Conservation (phyloP, 1,284 basidiomycete species). For the Leccinum ponderosum region DNA sequence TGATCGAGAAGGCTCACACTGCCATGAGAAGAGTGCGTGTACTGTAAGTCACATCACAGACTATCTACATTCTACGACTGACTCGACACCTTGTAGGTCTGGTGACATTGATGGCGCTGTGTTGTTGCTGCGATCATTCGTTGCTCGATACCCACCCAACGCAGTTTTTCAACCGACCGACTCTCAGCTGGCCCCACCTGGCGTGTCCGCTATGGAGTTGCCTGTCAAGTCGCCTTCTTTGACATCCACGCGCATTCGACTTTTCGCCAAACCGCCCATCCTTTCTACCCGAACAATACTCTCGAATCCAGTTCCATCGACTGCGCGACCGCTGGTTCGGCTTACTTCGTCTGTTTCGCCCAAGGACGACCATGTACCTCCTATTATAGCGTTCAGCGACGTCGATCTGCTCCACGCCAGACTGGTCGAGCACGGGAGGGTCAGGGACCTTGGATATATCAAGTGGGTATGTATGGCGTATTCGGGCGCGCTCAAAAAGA, state of each 20-base stretch:
- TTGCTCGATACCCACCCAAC: slow-evolving; percentile 56
- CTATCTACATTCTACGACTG: slow-evolving; percentile 2
- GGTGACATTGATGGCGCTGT: slow-evolving; percentile 54
- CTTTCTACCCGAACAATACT: slow-evolving; percentile 59
- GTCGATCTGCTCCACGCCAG: slow-evolving; percentile 67
- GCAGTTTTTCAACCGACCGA: slow-evolving; percentile 26
- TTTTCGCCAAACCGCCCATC: slow-evolving; percentile 41
- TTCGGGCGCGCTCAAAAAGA: slow-evolving; percentile 57
- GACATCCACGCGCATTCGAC: slow-evolving; percentile 7
- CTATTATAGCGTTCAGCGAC: slow-evolving; percentile 64
- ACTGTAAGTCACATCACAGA: slow-evolving; percentile 45
- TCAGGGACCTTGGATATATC: slow-evolving; percentile 54
- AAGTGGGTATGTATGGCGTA: slow-evolving; percentile 71
- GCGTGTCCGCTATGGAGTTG: background rate
- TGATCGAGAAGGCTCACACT: slow-evolving; percentile 64
- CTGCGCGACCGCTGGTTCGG: slow-evolving; percentile 62
- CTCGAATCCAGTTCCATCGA: slow-evolving; percentile 28
- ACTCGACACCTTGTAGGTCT: slow-evolving; percentile 39
- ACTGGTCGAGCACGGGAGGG: slow-evolving; percentile 46
- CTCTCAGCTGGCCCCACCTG: background rate
- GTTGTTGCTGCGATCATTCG: slow-evolving; percentile 54
- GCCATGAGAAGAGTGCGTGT: slow-evolving; percentile 64
- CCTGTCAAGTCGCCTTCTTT: background rate
- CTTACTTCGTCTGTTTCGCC: slow-evolving; percentile 51
- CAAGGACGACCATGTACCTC: slow-evolving; percentile 69